These are phyloP conservation scores for Bruguiera sexangula DNA, from an alignment of 345 rosid genomes.

Conservation along the genomic window DNA sequence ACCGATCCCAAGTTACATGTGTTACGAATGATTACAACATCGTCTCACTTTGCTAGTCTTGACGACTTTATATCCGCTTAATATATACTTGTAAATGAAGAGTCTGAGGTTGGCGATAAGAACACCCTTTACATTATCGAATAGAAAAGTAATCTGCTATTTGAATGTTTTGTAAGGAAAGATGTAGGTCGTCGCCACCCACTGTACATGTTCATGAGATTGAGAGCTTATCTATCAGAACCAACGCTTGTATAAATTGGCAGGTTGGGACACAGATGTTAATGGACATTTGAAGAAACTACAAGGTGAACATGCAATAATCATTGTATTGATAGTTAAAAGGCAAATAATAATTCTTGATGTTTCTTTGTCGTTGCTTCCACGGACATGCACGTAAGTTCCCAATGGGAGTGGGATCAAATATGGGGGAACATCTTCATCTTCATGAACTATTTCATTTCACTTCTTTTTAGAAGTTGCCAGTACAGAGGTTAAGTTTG, in stretches of 20 bases:
- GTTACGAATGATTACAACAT: too few species aligned
- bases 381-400: not conserved
- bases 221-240: not conserved
- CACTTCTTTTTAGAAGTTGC: not conserved
- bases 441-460: not conserved
- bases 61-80: too few species aligned
- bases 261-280: too few species aligned
- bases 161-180: too few species aligned
- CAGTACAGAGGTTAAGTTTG: not conserved
- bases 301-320: not conserved
- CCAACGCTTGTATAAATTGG: too few species aligned
- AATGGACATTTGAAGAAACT: not conserved
- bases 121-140: too few species aligned
- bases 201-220: not conserved
- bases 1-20: too few species aligned
- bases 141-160: too few species aligned
- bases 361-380: not conserved
- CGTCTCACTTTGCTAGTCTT: too few species aligned
- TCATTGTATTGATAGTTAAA: not conserved
- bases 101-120: too few species aligned
- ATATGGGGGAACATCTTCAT: not conserved
- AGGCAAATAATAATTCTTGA: not conserved
- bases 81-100: too few species aligned
- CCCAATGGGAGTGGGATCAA: conserved; percentile 3
- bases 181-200: too few species aligned